Conservation (phyloP, 345 rosid species). For the Dipteronia sinensis region DNA sequence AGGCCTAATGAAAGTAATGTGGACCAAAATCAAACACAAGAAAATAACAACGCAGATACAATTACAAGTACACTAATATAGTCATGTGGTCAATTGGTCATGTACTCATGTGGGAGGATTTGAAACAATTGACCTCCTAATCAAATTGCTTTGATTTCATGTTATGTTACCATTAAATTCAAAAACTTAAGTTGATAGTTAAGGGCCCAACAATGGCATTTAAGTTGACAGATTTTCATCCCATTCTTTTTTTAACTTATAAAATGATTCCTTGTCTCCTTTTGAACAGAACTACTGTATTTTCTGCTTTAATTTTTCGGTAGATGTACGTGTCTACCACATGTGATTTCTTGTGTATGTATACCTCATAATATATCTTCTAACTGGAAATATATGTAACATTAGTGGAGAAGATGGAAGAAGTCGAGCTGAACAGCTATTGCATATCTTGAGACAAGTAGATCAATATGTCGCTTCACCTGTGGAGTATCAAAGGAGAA, state of each 20-base stretch:
- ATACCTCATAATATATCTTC: slow-evolving; percentile 17
- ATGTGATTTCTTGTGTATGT: neutral
- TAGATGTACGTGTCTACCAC: neutral
- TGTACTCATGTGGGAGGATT: too few species aligned
- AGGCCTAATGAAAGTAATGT: neutral
- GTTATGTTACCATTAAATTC: too few species aligned
- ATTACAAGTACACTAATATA: too few species aligned
- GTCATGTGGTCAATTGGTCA: too few species aligned
- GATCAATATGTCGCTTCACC: slow-evolving; percentile 84
- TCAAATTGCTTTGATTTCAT: neutral
- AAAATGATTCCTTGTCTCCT: neutral
- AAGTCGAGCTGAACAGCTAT: slow-evolving; percentile 95
- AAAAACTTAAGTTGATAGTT: neutral
- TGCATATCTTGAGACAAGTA: slow-evolving; percentile 87
- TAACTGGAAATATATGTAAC: slow-evolving; percentile 27
- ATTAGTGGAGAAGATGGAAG: slow-evolving; percentile 98
- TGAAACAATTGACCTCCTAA: neutral
- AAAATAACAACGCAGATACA: too few species aligned
- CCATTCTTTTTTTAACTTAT: neutral
- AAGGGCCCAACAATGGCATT: neutral
- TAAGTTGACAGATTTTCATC: neutral
- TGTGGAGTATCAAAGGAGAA: slow-evolving; percentile 82
- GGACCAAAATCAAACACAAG: too few species aligned
- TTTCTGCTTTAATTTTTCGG: neutral
- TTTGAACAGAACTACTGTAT: neutral